Percentiles rank a stretch among this genome's conserved stretches.
Conservation (phyloP, 257 asterid species). For the Solanum sparsipilum region DNA sequence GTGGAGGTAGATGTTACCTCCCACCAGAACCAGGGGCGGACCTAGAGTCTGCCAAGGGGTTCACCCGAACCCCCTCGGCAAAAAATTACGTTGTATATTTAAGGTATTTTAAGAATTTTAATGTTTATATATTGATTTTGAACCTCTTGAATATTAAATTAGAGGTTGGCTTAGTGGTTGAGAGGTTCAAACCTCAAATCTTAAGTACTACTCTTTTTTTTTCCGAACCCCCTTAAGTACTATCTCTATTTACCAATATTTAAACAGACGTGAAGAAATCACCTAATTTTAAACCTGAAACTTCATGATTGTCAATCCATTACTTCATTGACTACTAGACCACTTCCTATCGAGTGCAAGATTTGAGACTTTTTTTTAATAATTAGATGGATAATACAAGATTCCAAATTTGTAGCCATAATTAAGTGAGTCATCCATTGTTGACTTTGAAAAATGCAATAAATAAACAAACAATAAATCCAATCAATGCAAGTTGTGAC, state of each 20-base stretch:
- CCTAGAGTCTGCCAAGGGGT: too few relatives aligned
- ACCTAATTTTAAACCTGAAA: fast-evolving
- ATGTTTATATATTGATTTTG: too few relatives aligned
- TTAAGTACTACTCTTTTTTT: too few relatives aligned
- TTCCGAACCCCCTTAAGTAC: too few relatives aligned
- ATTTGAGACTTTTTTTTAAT: neutral
- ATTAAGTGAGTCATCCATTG: neutral
- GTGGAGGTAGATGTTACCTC: neutral
- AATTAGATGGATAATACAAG: neutral
- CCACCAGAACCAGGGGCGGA: neutral
- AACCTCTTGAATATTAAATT: too few relatives aligned
- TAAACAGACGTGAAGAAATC: fast-evolving
- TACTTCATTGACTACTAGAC: neutral
- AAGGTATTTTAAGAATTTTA: too few relatives aligned
- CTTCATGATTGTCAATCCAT: fast-evolving
- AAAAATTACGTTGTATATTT: too few relatives aligned
- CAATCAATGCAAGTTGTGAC: neutral
- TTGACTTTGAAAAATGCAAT: neutral
- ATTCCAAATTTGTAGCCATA: neutral
- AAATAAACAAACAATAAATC: neutral
- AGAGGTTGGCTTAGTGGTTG: too few relatives aligned
- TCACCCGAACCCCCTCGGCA: too few relatives aligned
- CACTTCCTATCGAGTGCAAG: fast-evolving
- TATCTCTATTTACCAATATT: neutral
- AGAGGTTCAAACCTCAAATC: too few relatives aligned